These are phyloP conservation scores for Polytrichum formosum DNA, from an alignment of 225 moss, liverwort and hornwort genomes.

Conservation along the genomic window DNA sequence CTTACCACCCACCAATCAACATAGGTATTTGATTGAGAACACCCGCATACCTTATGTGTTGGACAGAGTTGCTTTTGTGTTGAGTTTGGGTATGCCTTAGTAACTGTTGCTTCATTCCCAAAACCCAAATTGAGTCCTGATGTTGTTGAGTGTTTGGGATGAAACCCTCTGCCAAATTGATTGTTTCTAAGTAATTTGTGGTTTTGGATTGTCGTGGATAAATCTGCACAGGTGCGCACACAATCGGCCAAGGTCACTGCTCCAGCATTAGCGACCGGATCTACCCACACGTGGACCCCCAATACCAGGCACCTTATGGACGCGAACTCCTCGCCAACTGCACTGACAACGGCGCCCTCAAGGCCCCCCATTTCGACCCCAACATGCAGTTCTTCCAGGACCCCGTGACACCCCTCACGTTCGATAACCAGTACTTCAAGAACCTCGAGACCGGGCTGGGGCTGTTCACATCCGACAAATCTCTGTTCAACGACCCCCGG, in stretches of 20 bases:
- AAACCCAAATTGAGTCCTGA: no score
- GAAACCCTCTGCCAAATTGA: no score
- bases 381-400: slow-evolving; percentile 12
- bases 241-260: slow-evolving; percentile 40
- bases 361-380: slow-evolving; percentile 3
- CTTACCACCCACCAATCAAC: no score
- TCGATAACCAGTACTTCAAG: slow-evolving; percentile 18
- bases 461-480: slow-evolving; percentile 7
- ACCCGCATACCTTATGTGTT: no score
- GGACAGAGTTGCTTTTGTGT: no score
- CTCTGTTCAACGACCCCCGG: slow-evolving; percentile 2
- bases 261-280: slow-evolving; percentile 21
- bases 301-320: slow-evolving; percentile 8
- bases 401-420: slow-evolving; percentile 3
- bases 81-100: no score
- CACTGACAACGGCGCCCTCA: slow-evolving; percentile 9
- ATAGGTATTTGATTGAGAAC: no score
- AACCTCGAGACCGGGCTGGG: slow-evolving; percentile 2
- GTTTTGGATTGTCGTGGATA: not conserved
- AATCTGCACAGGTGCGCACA: slow-evolving; percentile 24
- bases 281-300: slow-evolving; percentile 17
- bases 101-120: no score
- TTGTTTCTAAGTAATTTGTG: not conserved
- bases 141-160: no score
- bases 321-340: slow-evolving; percentile 11